These are phyloP conservation scores for Stephanodiscus triporus DNA, from an alignment of 108 stramenopile genomes.

Conservation along the genomic window DNA sequence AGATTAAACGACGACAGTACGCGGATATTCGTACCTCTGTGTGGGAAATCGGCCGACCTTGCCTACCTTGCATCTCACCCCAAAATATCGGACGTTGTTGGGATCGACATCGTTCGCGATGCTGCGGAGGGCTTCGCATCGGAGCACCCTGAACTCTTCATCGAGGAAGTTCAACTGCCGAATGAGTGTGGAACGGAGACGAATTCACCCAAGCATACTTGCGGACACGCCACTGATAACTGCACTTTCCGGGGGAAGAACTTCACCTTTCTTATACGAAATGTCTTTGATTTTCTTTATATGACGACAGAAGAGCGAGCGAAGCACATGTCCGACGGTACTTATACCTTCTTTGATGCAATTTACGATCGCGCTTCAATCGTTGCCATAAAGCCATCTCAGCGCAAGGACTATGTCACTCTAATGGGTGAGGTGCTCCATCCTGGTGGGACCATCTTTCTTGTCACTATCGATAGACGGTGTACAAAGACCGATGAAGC, in stretches of 20 bases:
- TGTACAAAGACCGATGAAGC: slow-evolving; percentile 40
- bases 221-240: not conserved
- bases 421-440: slow-evolving; percentile 55
- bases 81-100: slow-evolving; percentile 58
- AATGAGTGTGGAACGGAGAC: slow-evolving; percentile 3
- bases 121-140: slow-evolving; percentile 73
- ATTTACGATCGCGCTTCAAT: slow-evolving; percentile 83
- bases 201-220: not conserved
- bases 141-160: slow-evolving; percentile 65
- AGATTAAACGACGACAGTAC: not conserved
- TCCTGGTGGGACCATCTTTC: slow-evolving; percentile 67
- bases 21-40: slow-evolving; percentile 79
- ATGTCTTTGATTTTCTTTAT: slow-evolving; percentile 62
- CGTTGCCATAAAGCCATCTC: slow-evolving; percentile 75
- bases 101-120: slow-evolving; percentile 74
- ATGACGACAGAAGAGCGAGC: slow-evolving; percentile 30
- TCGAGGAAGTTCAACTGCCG: slow-evolving; percentile 19
- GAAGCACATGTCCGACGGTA: slow-evolving; percentile 10
- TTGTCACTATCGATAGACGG: slow-evolving; percentile 64
- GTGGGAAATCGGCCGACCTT: slow-evolving; percentile 88
- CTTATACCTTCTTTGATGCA: slow-evolving; percentile 58
- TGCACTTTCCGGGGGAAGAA: slow-evolving; percentile 57
- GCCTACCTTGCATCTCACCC: slow-evolving; percentile 59
- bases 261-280: slow-evolving; percentile 64
- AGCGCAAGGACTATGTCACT: slow-evolving; percentile 62